Evolutionary conservation across 305 asterid species (phyloP), one percentile per base, ranked within the genome.

Genomic region (Petunia hybrid): DNA sequence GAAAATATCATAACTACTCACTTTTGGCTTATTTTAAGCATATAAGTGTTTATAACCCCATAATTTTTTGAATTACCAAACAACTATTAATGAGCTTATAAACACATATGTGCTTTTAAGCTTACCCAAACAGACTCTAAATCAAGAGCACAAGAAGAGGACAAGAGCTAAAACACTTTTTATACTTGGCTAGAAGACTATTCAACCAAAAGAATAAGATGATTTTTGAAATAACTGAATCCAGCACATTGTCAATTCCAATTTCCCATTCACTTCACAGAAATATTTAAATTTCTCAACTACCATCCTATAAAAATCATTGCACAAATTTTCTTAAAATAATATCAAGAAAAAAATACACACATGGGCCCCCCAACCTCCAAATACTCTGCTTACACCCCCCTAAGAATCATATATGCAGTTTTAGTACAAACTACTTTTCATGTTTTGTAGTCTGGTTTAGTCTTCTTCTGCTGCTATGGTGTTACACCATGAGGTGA

Each of bases 401-500:
- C 0, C 8, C 78, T 75, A 74, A 74, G 16, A 16, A 53, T 53
- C 57, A 75, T 75, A 22, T 22, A 22, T 22, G 31, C 31, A 22
- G 31, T 22, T 22, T 62, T 55, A 75, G 55, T 55, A 75, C 79
- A 75, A 75, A 53, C 55, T 75, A 55, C 65, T 75, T 68, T 14
- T 6, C 60, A 42, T 39, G 46, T 71, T 22, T 22, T 22, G 31
- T 22, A 2, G 4, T 48, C 56, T 8, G 14, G 2, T 48, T 66
- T 40, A 10, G 39, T 66, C 14, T 66, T 45, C 14, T 48, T 2
- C 16, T 10, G 8, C 4, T 65, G 22, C 79, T 89, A 91, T 4
- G 98, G 95, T 55, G 95, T 90, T 40, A 89, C 66, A n/a, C 91
- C 89, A 8, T 83, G 89, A 8, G 97, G 95, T 8, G 97, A 91